Evolutionary conservation across 352 stramenopile species (phyloP), one percentile per base, ranked within the genome.

Genomic region (Phytophthora constricta): DNA sequence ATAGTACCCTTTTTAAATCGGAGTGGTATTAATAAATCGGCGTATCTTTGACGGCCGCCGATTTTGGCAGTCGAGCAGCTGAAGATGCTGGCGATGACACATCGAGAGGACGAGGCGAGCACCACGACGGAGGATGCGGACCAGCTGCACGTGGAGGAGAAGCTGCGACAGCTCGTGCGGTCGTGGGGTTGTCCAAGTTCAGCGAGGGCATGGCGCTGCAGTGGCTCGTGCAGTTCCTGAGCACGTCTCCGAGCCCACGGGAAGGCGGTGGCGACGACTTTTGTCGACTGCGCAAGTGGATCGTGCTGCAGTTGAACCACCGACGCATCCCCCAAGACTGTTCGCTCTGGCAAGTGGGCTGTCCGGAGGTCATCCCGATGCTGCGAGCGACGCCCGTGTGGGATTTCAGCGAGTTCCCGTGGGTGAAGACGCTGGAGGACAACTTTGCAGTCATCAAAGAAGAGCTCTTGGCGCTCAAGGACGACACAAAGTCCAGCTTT

Each of bases 111-210:
- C 20, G n/a, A 31, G 17, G 9, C 5, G 20, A 13, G 7, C 3
- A n/a, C 3, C 3, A n/a, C 34, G n/a, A 42, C 34, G 4, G 34
- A 17, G n/a, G 9, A 42, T 16, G 14, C 42, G 20, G 50, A 68
- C 22, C 39, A 61, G 33, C 60, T 50, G 17, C 49, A 46, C 19
- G 47, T 86, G 5, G 76, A 85, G 52, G 17, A 42, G 27, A 79
- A 77, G 62, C 72, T 94, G 45, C 65, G 56, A 8, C 65, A 58
- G 50, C 57, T 94, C 26, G 73, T 88, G 26, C 74, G 58, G 1
- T 80, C 74, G 11, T 94, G 84, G 86, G 79, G 79, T 0, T 92
- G 10, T 89, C 86, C 11, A 73, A 66, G 20, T 91, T 94, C 53
- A 92, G 86, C 33, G 76, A 90, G 62, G 70, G 78, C 39, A 86